phyloP scores from a whole-genome alignment of 805 yeast genomes.

The Ogataea neopini region DNA sequence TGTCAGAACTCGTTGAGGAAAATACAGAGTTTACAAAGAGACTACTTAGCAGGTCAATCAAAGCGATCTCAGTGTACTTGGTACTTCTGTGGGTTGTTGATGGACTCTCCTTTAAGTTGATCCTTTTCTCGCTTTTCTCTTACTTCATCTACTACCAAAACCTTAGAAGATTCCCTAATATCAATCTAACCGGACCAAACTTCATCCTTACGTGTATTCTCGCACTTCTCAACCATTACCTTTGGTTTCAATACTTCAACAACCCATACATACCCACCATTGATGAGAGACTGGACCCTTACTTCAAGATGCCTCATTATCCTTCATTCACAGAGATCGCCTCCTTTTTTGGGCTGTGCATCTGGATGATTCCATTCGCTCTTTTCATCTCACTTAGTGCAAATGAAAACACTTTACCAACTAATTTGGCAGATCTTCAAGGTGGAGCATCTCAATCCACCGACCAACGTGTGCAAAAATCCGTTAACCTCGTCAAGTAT shows the following conservation, averaged over 20 bases:
- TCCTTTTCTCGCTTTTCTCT: slow-evolving; percentile 66
- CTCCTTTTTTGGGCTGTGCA: slow-evolving; percentile 90
- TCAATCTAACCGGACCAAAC: slow-evolving; percentile 66
- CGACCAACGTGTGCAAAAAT: slow-evolving; percentile 37
- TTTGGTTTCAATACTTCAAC: slow-evolving; percentile 88
- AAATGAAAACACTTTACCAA: slow-evolving; percentile 84
- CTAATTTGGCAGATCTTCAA: slow-evolving; percentile 30
- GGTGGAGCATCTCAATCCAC: slow-evolving; percentile 27
- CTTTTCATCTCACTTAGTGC: slow-evolving; percentile 90
- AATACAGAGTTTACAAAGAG: slow-evolving; percentile 83
- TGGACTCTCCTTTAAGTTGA: slow-evolving; percentile 71
- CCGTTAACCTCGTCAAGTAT: slow-evolving; percentile 70
- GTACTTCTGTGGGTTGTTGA: slow-evolving; percentile 68
- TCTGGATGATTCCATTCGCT: slow-evolving; percentile 94
- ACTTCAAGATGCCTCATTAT: slow-evolving; percentile 62
- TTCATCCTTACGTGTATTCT: slow-evolving; percentile 71
- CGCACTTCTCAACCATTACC: slow-evolving; percentile 76
- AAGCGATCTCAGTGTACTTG: slow-evolving; percentile 55
- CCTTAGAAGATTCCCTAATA: slow-evolving; percentile 79
- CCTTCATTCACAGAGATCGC: slow-evolving; percentile 89
- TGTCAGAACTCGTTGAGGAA: slow-evolving; percentile 92
- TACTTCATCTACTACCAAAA: slow-evolving; percentile 77
- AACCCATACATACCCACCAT: slow-evolving; percentile 72
- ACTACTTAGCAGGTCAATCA: slow-evolving; percentile 63
- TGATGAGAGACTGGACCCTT: slow-evolving; percentile 55